These are phyloP conservation scores for Aspergillus coremiiformis DNA, from an alignment of 495 filamentous ascomycete genomes.

Conservation along the genomic window DNA sequence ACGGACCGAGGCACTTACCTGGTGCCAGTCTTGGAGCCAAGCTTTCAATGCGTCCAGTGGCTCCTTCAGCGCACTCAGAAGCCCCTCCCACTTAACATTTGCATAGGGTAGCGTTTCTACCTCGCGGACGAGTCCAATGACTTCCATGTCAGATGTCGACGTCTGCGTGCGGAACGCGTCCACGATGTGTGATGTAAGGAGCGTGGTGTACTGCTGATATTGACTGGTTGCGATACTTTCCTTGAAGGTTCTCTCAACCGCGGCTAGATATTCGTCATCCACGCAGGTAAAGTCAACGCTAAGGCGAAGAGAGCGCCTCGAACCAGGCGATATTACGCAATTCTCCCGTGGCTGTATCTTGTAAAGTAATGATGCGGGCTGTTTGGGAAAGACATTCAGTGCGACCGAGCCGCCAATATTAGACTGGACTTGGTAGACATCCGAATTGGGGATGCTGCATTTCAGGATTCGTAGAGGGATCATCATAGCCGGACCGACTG, in stretches of 20 bases:
- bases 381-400: constrained; percentile 66
- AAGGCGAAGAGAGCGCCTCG: constrained; percentile 50
- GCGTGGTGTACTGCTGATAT: constrained; percentile 36
- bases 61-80: constrained; percentile 35
- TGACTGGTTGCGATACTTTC: constrained; percentile 36
- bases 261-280: constrained; percentile 51
- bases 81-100: constrained; percentile 33
- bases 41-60: constrained; percentile 28
- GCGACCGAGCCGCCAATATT: constrained; percentile 47
- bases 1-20: constrained; percentile 25
- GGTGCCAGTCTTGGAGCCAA: constrained; percentile 44
- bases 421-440: constrained; percentile 57
- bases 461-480: constrained; percentile 68
- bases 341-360: constrained; percentile 48
- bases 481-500: constrained; percentile 66
- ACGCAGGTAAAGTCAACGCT: constrained; percentile 71
- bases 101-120: constrained; percentile 36
- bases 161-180: constrained; percentile 44
- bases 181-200: constrained; percentile 47
- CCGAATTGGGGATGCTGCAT: constrained; percentile 62
- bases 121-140: constrained; percentile 39
- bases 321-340: constrained; percentile 31
- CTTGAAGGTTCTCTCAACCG: constrained; percentile 36
- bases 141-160: constrained; percentile 50
- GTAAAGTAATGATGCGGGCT: constrained; percentile 77